phyloP scores from a whole-genome alignment of 1,284 basidiomycete species.

The Boletellus dicymbophilus region DNA sequence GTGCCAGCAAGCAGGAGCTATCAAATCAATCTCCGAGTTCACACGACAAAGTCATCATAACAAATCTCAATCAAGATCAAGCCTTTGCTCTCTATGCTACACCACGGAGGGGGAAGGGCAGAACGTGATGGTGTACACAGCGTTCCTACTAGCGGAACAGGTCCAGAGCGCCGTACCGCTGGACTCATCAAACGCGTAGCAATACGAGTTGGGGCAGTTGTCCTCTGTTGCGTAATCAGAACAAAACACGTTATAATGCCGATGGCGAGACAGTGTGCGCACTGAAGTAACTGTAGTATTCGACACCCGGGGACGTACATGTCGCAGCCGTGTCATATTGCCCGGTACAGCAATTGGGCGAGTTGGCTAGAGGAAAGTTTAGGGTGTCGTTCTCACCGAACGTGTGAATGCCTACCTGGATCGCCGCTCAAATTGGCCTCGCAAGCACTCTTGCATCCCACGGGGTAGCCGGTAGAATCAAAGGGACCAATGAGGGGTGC shows the following conservation, averaged over 20 bases:
- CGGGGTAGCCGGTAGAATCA: constrained; percentile 41
- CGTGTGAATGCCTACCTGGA: constrained; percentile 32
- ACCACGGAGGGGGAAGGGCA: constrained; percentile 37
- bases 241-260: not conserved
- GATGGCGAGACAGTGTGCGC: constrained; percentile 7
- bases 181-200: constrained; percentile 48
- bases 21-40: no score
- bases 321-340: constrained; percentile 39
- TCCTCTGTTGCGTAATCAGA: constrained; percentile 28
- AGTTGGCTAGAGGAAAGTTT: constrained; percentile 29
- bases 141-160: constrained; percentile 27
- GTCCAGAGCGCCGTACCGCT: constrained; percentile 42
- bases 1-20: no score
- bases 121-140: constrained; percentile 44
- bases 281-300: constrained; percentile 51
- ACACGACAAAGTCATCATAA: no score
- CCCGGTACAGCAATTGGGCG: constrained; percentile 39
- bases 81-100: no score
- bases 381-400: not conserved
- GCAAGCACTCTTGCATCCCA: constrained; percentile 56
- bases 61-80: no score
- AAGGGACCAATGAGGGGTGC: constrained; percentile 41
- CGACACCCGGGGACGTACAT: constrained; percentile 45
- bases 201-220: constrained; percentile 44
- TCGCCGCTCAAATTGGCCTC: constrained; percentile 42